phyloP scores from a whole-genome alignment of 495 filamentous ascomycete species.

The Tuber aestivum region DNA sequence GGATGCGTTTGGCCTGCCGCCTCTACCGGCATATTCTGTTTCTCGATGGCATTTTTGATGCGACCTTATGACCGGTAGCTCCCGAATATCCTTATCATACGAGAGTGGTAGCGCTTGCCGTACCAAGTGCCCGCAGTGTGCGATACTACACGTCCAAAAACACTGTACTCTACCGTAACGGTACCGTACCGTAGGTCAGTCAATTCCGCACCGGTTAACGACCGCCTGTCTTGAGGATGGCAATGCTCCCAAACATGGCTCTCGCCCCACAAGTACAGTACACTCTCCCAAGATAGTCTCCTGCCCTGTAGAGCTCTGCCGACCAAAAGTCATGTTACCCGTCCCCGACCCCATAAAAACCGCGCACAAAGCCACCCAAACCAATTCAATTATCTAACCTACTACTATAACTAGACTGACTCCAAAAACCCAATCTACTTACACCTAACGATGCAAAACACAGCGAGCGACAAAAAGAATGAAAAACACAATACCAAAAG shows the following conservation, averaged over 20 bases:
- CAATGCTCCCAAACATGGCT: background rate
- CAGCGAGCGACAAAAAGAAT: background rate
- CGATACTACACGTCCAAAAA: background rate
- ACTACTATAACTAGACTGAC: background rate
- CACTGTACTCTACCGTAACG: background rate
- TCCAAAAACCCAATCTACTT: constrained; percentile 3
- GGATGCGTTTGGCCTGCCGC: too few relatives aligned
- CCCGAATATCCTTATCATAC: background rate
- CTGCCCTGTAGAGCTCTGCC: background rate
- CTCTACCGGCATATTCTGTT: background rate
- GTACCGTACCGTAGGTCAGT: background rate
- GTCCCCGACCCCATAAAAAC: background rate
- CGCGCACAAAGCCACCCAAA: background rate
- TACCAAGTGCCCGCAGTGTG: background rate
- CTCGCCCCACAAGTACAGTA: background rate
- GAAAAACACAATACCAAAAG: background rate
- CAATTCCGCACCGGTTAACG: background rate
- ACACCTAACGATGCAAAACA: background rate
- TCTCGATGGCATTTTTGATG: background rate
- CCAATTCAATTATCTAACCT: background rate
- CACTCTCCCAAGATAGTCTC: background rate
- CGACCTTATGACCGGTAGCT: background rate
- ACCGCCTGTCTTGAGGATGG: background rate
- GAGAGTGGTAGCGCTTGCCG: too few relatives aligned
- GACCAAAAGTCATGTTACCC: background rate